Percentiles rank a stretch among this genome's conserved stretches.
These are phyloP conservation scores for Ettlia oleoabundans DNA, from an alignment of 139 green algal species.

Conservation along the genomic window DNA sequence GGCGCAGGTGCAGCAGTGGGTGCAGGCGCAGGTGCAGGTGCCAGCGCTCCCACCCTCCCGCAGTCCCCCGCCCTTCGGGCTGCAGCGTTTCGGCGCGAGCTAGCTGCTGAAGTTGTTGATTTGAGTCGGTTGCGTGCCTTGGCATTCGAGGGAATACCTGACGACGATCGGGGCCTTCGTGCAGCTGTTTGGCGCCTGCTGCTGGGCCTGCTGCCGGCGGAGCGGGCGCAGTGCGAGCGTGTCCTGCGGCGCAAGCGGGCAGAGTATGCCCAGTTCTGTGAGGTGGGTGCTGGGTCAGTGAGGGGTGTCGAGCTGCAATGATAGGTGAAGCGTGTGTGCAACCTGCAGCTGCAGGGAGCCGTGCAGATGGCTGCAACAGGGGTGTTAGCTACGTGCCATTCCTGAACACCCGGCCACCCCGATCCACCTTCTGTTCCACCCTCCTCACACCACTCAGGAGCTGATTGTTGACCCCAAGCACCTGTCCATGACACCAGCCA, in stretches of 20 bases:
- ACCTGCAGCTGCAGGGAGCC: no score
- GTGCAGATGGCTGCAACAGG: no score
- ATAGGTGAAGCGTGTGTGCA: no score
- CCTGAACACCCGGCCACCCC: background rate
- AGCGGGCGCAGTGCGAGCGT: slow-evolving; percentile 68
- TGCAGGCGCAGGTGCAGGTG: background rate
- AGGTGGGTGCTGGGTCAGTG: slow-evolving; percentile 48
- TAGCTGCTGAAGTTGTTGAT: slow-evolving; percentile 52
- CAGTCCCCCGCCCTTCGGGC: background rate
- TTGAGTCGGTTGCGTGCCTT: slow-evolving; percentile 63
- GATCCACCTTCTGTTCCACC: background rate
- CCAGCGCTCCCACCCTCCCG: background rate
- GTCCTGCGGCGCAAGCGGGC: slow-evolving; percentile 67
- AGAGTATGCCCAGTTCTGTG: slow-evolving; percentile 86
- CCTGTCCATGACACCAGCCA: background rate
- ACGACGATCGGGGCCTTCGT: slow-evolving; percentile 64
- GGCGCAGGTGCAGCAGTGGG: background rate
- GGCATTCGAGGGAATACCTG: slow-evolving; percentile 76
- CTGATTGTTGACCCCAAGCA: slow-evolving; percentile 85
- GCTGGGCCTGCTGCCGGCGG: slow-evolving; percentile 81
- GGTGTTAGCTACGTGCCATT: no score
- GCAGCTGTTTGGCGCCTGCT: slow-evolving; percentile 85
- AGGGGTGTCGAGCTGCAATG: background rate
- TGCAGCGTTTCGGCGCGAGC: background rate
- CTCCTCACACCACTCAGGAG: slow-evolving; percentile 58